These are phyloP conservation scores for Hymenoscyphus infarciens DNA, from an alignment of 2,329 filamentous ascomycete species.

Conservation along the genomic window DNA sequence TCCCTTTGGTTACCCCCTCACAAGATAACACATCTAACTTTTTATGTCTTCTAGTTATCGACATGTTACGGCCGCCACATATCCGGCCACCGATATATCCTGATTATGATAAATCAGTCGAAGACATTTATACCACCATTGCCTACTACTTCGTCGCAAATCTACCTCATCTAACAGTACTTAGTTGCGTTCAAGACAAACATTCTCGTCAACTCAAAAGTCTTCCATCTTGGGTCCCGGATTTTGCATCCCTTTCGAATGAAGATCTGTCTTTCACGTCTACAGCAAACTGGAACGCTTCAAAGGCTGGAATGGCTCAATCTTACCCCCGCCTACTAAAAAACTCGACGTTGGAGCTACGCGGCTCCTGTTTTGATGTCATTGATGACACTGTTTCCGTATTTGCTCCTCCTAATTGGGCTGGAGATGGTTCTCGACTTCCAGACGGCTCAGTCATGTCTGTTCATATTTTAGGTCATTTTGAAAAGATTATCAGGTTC, in stretches of 20 bases:
- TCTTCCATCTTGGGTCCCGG: constrained; percentile 19
- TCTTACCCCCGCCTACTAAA: constrained; percentile 1
- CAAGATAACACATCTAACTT: not conserved
- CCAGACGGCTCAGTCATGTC: constrained; percentile 13
- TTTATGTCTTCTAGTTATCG: constrained; percentile 3
- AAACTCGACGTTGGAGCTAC: constrained; percentile 4
- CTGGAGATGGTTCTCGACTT: constrained; percentile 6
- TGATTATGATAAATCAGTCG: constrained; percentile 16
- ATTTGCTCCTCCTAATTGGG: constrained; percentile 13
- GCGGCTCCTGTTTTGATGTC: constrained; percentile 11
- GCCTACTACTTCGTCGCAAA: constrained; percentile 13
- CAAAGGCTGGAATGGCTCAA: constrained; percentile 9
- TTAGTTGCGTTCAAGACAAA: constrained; percentile 14
- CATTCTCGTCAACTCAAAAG: constrained; percentile 11
- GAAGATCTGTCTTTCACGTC: constrained; percentile 12
- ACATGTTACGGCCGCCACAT: constrained; percentile 10
- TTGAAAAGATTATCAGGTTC: constrained; percentile 16
- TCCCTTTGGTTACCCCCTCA: not conserved
- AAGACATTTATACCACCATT: constrained; percentile 13
- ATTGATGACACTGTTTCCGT: constrained; percentile 11
- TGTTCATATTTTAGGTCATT: constrained; percentile 11
- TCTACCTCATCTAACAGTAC: constrained; percentile 12
- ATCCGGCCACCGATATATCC: constrained; percentile 12
- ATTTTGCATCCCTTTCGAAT: constrained; percentile 12
- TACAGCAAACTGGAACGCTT: constrained; percentile 13